phyloP scores from a whole-genome alignment of 1,139 yeast genomes.

The Wickerhamomyces sp. region DNA sequence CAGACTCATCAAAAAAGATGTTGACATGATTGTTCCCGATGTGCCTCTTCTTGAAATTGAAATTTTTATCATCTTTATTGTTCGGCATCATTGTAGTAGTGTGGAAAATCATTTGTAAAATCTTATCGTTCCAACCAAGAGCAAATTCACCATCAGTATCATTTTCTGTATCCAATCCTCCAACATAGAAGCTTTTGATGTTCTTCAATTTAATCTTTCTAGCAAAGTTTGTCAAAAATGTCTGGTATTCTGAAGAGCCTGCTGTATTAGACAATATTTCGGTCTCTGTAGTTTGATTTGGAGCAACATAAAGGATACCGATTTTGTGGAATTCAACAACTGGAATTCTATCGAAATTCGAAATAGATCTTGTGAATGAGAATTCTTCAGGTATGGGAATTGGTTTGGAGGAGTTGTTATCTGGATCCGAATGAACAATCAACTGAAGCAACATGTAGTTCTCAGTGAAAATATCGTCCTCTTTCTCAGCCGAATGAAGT shows the following conservation, averaged over 20 bases:
- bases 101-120: constrained; percentile 70
- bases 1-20: constrained; percentile 74
- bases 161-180: constrained; percentile 70
- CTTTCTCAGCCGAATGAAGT: constrained; percentile 15
- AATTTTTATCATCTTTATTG: constrained; percentile 37
- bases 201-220: constrained; percentile 48
- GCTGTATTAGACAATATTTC: constrained; percentile 61
- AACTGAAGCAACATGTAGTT: constrained; percentile 38
- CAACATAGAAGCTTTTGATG: constrained; percentile 58
- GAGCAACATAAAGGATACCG: constrained; percentile 72
- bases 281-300: constrained; percentile 55
- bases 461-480: constrained; percentile 32
- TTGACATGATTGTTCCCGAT: constrained; percentile 84
- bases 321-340: constrained; percentile 75
- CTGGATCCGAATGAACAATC: constrained; percentile 24
- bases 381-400: constrained; percentile 47
- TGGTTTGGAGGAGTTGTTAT: constrained; percentile 27
- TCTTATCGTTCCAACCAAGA: constrained; percentile 66
- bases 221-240: constrained; percentile 58
- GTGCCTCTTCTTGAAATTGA: constrained; percentile 68
- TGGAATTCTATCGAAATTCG: constrained; percentile 70
- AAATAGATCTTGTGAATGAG: constrained; percentile 50
- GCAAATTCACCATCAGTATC: constrained; percentile 76
- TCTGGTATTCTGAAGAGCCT: constrained; percentile 61
- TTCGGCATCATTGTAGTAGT: constrained; percentile 77